phyloP scores from a whole-genome alignment of 2,329 filamentous ascomycete genomes.

The Tothia fuscella region DNA sequence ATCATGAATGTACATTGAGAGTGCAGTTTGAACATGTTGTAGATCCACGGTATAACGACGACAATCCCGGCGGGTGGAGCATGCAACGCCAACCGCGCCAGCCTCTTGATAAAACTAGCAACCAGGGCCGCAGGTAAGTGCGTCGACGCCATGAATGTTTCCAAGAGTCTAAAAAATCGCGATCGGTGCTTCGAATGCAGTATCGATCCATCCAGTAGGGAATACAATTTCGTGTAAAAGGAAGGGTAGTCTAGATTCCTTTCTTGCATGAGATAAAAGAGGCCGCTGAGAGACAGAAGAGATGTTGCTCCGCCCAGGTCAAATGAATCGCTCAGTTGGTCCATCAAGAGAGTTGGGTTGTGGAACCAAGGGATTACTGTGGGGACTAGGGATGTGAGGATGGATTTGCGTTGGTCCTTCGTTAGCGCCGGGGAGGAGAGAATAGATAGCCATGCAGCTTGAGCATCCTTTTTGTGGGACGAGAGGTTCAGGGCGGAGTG shows the following conservation, averaged over 20 bases:
- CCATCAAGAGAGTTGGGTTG: conserved; percentile 80
- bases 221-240: conserved; percentile 92
- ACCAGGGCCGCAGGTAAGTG: conserved; percentile 86
- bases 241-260: conserved; percentile 92
- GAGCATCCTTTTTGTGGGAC: conserved; percentile 51
- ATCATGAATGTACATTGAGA: conserved; percentile 93
- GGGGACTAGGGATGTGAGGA: conserved; percentile 48
- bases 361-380: conserved; percentile 81
- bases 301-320: conserved; percentile 72
- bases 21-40: conserved; percentile 85
- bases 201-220: conserved; percentile 71
- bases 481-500: conserved; percentile 52
- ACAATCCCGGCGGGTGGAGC: conserved; percentile 86
- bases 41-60: conserved; percentile 80
- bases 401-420: conserved; percentile 9
- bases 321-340: conserved; percentile 94
- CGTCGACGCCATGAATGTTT: conserved; percentile 80
- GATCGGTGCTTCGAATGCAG: conserved; percentile 92
- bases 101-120: conserved; percentile 91
- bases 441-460: conserved; percentile 76
- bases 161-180: conserved; percentile 81
- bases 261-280: conserved; percentile 89
- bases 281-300: conserved; percentile 75
- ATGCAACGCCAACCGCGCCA: conserved; percentile 71
- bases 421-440: conserved; percentile 40